These are phyloP conservation scores for Zelonia costaricensis DNA, from an alignment of 208 protist genomes.

Conservation along the genomic window DNA sequence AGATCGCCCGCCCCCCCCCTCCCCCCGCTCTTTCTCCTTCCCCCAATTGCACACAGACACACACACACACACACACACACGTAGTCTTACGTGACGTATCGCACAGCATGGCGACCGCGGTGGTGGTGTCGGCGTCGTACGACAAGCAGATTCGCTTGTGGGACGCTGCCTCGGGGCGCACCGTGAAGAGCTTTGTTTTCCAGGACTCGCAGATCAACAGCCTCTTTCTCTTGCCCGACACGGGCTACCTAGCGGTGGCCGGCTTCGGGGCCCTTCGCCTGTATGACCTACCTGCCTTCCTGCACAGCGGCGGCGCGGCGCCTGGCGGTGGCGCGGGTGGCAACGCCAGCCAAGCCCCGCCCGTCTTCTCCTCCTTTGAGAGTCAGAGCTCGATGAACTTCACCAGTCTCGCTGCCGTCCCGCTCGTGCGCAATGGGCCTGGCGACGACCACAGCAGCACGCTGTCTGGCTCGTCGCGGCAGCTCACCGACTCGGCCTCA, in stretches of 20 bases:
- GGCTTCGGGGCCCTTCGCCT: conserved; percentile 75
- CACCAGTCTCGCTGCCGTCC: conserved; percentile 75
- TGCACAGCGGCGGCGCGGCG: conserved; percentile 6
- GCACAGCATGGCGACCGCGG: conserved; percentile 28
- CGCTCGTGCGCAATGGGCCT: conserved; percentile 21
- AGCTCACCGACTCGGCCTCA: conserved; percentile 11
- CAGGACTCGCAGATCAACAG: conserved; percentile 84
- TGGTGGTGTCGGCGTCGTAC: conserved; percentile 82
- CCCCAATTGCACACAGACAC: background rate
- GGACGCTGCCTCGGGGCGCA: conserved; percentile 72
- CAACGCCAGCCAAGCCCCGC: conserved; percentile 37
- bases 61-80: background rate
- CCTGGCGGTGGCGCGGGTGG: background rate
- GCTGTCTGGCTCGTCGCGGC: conserved; percentile 15
- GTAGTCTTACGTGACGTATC: background rate
- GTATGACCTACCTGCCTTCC: conserved; percentile 33
- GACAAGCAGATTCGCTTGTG: conserved; percentile 88
- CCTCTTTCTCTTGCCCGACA: conserved; percentile 56
- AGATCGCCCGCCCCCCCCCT: no score
- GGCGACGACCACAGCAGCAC: conserved; percentile 20
- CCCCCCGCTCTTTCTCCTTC: no score
- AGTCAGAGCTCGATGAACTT: conserved; percentile 81
- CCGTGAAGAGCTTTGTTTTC: conserved; percentile 71
- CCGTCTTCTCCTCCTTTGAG: conserved; percentile 68
- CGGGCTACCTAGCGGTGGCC: conserved; percentile 59